Evolutionary conservation across 73 alveolate species (phyloP).

Genomic region (Paramecium caudatum): DNA sequence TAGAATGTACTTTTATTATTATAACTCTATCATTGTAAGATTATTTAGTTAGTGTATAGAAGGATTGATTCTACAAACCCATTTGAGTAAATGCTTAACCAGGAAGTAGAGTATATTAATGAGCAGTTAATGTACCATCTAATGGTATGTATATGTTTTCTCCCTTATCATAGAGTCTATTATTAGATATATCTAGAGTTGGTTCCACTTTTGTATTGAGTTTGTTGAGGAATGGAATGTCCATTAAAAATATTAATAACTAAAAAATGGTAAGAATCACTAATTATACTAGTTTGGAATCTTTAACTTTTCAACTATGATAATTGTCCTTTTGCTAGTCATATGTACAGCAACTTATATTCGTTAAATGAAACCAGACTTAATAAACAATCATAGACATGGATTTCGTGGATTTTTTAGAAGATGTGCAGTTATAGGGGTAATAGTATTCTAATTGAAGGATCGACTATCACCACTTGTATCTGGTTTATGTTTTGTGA

Average conservation of each 20-base stretch:
- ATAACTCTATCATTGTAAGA: not conserved
- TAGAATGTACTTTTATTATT: not conserved
- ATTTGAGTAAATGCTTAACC: not conserved
- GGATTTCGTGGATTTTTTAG: constrained; percentile 64
- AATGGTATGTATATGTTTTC: constrained; percentile 10
- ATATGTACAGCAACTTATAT: constrained; percentile 55
- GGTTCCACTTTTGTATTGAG: constrained; percentile 12
- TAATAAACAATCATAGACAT: constrained; percentile 47
- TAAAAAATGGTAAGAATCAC: no score
- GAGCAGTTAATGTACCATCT: constrained; percentile 1
- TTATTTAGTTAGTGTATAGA: not conserved
- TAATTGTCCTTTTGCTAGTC: not conserved
- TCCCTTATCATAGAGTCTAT: not conserved
- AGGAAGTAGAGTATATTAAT: not conserved
- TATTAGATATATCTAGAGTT: not conserved
- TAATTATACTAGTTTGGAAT: constrained; percentile 59
- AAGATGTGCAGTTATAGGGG: constrained; percentile 66
- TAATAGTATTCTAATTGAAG: not conserved
- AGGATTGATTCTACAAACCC: not conserved
- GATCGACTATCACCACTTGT: constrained; percentile 61
- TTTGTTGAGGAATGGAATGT: not conserved
- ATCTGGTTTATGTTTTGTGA: constrained; percentile 39
- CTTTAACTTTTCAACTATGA: constrained; percentile 33
- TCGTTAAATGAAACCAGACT: constrained; percentile 49
- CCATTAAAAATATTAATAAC: not conserved